Conservation (phyloP, 768 basidiomycete species). For the Naganishia onofrii region DNA sequence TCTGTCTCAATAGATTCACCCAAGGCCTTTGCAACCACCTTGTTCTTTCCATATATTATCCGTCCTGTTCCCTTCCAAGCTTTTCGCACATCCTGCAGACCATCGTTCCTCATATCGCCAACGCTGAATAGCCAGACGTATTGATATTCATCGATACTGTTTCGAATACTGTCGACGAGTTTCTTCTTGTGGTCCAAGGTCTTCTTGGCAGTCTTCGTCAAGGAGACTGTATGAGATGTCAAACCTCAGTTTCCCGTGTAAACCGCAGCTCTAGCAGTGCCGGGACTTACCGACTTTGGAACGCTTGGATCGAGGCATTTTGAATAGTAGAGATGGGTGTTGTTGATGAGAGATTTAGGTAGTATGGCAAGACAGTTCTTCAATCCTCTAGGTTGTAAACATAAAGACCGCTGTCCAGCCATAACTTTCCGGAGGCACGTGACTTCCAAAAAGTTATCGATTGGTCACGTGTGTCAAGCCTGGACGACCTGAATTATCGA, state of each 20-base stretch:
- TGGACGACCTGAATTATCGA: constrained; percentile 1
- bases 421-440: constrained; percentile 13
- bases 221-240: constrained; percentile 62
- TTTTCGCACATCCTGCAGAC: constrained; percentile 86
- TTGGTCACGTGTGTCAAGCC: neutral
- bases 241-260: neutral
- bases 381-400: neutral
- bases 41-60: constrained; percentile 76
- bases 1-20: constrained; percentile 85
- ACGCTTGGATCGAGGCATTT: constrained; percentile 86
- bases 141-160: constrained; percentile 80
- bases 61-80: constrained; percentile 92
- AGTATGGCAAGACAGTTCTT: neutral
- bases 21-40: constrained; percentile 92
- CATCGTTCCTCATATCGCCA: constrained; percentile 90
- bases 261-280: neutral
- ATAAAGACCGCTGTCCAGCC: neutral
- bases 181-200: constrained; percentile 83
- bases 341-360: neutral
- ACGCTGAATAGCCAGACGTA: constrained; percentile 96
- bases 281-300: constrained; percentile 72
- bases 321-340: constrained; percentile 24
- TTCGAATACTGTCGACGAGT: constrained; percentile 77
- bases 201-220: constrained; percentile 93
- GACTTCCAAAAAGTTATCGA: constrained; percentile 18